These are phyloP conservation scores for Rhododendron mucronatum DNA, from an alignment of 148 eudicot species.

Conservation along the genomic window DNA sequence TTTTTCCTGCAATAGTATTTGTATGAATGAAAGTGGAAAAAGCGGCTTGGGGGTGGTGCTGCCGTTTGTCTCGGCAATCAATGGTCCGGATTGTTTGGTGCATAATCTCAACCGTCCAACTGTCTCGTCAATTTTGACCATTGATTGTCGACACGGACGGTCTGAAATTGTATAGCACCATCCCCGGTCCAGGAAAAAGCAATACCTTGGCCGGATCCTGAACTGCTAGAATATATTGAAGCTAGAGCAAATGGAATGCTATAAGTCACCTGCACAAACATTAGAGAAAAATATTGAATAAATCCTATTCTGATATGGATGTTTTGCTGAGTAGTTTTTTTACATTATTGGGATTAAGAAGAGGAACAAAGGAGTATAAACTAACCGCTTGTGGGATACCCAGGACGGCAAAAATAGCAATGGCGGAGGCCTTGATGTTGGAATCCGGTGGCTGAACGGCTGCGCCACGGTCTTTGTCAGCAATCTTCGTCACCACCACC, in stretches of 20 bases:
- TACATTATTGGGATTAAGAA: no score
- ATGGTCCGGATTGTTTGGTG: no score
- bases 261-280: conserved; percentile 2
- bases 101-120: no score
- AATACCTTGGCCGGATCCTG: background rate
- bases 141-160: no score
- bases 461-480: background rate
- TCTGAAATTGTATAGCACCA: no score
- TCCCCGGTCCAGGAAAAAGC: no score
- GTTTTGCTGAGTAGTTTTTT: background rate
- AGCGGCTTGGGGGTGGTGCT: no score
- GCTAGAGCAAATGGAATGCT: conserved; percentile 6
- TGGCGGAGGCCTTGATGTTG: background rate
- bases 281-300: background rate
- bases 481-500: conserved; percentile 26
- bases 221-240: background rate
- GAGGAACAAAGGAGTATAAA: background rate
- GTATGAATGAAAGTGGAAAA: background rate
- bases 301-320: background rate
- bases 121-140: no score
- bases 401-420: background rate
- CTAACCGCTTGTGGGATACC: conserved; percentile 4
- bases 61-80: no score
- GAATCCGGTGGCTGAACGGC: background rate
- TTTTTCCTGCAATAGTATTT: background rate